These are phyloP conservation scores for Lactarius hengduanensis DNA, from an alignment of 768 basidiomycete genomes.

Conservation along the genomic window DNA sequence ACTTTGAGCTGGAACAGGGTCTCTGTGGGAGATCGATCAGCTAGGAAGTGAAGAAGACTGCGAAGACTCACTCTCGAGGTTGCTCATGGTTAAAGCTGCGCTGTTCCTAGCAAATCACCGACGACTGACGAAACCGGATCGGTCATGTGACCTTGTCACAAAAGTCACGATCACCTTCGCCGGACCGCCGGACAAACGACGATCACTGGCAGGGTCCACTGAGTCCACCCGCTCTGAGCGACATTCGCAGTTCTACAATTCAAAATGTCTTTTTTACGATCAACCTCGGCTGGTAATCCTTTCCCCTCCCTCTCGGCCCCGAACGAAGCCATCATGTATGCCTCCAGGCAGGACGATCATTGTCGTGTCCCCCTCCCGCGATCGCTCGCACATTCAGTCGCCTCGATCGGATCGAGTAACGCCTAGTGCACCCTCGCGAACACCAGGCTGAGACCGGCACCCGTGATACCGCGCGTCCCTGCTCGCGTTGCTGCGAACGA, in stretches of 20 bases:
- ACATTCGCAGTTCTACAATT: background rate
- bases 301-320: no score
- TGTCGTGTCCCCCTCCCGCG: constrained; percentile 2
- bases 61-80: constrained; percentile 77
- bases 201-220: background rate
- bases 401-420: constrained; percentile 5
- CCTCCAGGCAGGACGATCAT: constrained; percentile 2
- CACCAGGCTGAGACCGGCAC: no score
- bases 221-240: background rate
- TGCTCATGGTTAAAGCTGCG: constrained; percentile 54
- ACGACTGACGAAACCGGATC: background rate
- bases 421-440: background rate
- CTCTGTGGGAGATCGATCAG: constrained; percentile 55
- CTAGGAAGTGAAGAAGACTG: background rate
- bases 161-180: background rate
- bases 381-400: background rate
- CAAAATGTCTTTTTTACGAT: no score
- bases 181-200: background rate
- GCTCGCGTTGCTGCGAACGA: no score
- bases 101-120: background rate
- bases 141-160: background rate
- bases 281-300: no score
- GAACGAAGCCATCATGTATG: constrained; percentile 16
- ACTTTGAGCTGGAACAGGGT: constrained; percentile 99
- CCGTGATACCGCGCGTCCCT: no score